Evolutionary conservation across 768 basidiomycete species (phyloP), one percentile per base, ranked within the genome.

Genomic region (Roridomyces roridus): DNA sequence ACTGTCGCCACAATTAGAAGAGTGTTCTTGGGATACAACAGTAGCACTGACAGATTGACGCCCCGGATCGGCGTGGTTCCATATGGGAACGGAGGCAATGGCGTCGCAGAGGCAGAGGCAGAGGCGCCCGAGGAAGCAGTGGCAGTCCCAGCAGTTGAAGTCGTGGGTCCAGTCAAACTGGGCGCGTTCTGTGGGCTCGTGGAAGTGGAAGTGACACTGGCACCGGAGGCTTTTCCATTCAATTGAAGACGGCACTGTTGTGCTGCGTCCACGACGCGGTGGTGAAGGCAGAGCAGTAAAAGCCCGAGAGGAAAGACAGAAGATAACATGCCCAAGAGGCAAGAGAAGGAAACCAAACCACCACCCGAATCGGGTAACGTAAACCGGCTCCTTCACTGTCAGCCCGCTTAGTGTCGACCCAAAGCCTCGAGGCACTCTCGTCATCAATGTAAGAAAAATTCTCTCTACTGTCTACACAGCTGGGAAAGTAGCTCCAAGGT

Each of bases 21-120:
- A 9, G 14, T 31, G 36, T n/a, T 37, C 15, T 12, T 45, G 28
- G 2, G 20, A 50, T 46, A 20, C 40, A 41, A 35, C 43, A 40
- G 20, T 5, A 41, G n/a, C 6, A 80, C 85, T 61, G 61, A 86
- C 86, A 87, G 67, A 63, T 87, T 87, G 7, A 88, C 86, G 18
- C 85, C 86, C 17, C 85, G 76, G 49, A 87, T 77, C 25, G 74
- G 76, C 18, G 75, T 69, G 18, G 51, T 72, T 24, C 75, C 75
- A 63, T 83, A 84, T 47, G 72, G 70, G 63, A 83, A 82, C 6
- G 77, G 69, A 15, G 34, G 28, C 51, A 28, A 35, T 34, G 70
- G 57, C 12, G 70, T 63, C 51, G 54, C 44, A 26, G 46, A 34
- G 18, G 58, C 37, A 24, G 48, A 35, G 26, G 59, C 40, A 23